Base-by-base conservation (phyloP, 192 early-diverging fungal species). In the Coemansia sp. region DNA sequence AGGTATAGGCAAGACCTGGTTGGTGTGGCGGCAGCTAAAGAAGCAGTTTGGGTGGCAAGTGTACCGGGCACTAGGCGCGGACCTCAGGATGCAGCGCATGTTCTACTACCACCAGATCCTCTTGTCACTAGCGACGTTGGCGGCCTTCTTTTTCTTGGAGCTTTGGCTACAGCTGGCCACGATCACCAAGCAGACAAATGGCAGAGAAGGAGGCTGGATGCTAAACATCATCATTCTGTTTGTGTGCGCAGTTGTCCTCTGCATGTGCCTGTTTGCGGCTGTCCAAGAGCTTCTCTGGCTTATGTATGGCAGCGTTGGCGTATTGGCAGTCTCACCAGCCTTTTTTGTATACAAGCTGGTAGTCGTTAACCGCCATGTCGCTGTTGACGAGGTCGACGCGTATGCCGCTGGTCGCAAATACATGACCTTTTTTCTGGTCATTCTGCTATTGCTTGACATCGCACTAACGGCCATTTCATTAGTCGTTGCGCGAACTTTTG, bases 121-220 rank as follows among this genome's bases (percentile, higher is more conserved):
- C 13, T 14, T 84, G 2, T 60, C 67, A 11, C 62, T 80, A 7
- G 62, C 69, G 0, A 63, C 60, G 23, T 59, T 84, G 20, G 66
- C 64, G n/a, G 60, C 66, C 0, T 73, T 66, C 43, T 59, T 79
- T 45, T 74, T 85, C 50, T 4, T 85, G 8, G 70, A 73, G 36
- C 46, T 79, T 26, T 85, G 70, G 57, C 46, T 83, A 20, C 79
- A 76, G 70, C 87, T 84, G 59, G 74, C 86, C 5, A 84, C 73
- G 5, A 63, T 88, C 24, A 62, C 86, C 16, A 73, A 84, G 9
- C 67, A 60, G 59, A 39, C 63, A 6, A 7, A 63, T 50, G 57
- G 64, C 42, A 11, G 11, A 1, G 62, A 62, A 28, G 51, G 43
- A 8, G 62, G 65, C 37, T 66, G 70, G 75, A 50, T 63, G 35